Base-by-base conservation (phyloP, 805 yeast species). In the Saturnispora saitoi region DNA sequence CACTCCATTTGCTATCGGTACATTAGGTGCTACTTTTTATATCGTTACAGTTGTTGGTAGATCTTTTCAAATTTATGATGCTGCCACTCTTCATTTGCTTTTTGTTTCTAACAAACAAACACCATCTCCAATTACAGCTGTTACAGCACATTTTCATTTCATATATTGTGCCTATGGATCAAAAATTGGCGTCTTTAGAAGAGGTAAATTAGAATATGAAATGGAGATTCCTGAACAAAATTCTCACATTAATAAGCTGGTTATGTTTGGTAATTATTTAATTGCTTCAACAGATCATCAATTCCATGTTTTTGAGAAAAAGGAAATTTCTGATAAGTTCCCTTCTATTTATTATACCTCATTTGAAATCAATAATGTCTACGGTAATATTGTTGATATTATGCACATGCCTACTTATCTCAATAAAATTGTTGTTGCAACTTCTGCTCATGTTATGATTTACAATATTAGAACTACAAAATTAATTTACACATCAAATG, bases 1-100 rank as follows among this genome's bases (percentile, higher is more conserved):
- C 32, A 71, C 75, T 2, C 98, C 98, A 3, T 87, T 90, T 62
- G 86, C 96, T 6, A 71, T 88, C 19, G 95, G 98, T 26, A 80
- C 91, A 2, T 72, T 91, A 51, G 99, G 99, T 46, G 75, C 86
- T 14, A 80, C 95, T 1, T 90, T 85, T 58, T 85, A 90, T 59
- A 78, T 88, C 36, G 95, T 83, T 15, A 91, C 98, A 0, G 81
- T 86, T 41, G 96, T 93, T 20, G 98, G 97, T 3, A 74, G 80
- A 47, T 75, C 91, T 1, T 87, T 93, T 69, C 98, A 91, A 64
- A 87, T 93, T 28, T 93, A 86, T 60, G 99, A 93, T 68, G 96
- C 86, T 58, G 80, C 91, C 30, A 87, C 86, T 6, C 70, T 91
- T 53, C 93, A 86, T 56, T 70, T 91, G 53, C 69, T 91, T 20